phyloP scores from a whole-genome alignment of 1,139 yeast species.

The Yamadazyma friedrichii region DNA sequence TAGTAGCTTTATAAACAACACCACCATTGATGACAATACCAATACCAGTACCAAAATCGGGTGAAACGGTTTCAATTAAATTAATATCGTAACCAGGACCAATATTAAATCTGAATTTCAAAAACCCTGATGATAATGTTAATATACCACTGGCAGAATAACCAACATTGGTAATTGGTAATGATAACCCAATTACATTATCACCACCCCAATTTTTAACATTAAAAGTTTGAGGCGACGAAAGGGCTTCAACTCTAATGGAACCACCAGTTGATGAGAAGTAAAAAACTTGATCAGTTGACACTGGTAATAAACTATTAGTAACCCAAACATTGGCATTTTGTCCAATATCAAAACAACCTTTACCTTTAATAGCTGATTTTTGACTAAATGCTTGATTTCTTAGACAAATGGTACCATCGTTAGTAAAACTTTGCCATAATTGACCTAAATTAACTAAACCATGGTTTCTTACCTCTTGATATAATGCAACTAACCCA shows the following conservation, averaged over 20 bases:
- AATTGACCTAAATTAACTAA: conserved; percentile 16
- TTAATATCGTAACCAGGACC: conserved; percentile 20
- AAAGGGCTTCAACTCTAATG: conserved; percentile 18
- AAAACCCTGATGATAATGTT: conserved; percentile 10
- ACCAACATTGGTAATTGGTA: conserved; percentile 13
- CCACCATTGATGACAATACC: conserved; percentile 18
- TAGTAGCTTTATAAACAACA: conserved; percentile 16
- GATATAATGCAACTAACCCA: conserved; percentile 27
- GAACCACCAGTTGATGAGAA: conserved; percentile 17
- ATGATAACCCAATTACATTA: conserved; percentile 20
- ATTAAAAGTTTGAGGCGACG: conserved; percentile 19
- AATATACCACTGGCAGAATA: conserved; percentile 16
- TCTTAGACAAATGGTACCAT: conserved; percentile 22
- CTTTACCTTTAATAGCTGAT: conserved; percentile 18
- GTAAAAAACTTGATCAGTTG: conserved; percentile 17
- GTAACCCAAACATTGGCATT: conserved; percentile 17
- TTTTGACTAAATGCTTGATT: conserved; percentile 20
- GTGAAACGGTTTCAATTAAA: conserved; percentile 15
- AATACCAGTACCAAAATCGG: conserved; percentile 16
- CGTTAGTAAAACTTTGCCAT: conserved; percentile 17
- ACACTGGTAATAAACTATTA: conserved; percentile 13
- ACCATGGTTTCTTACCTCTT: conserved; percentile 25
- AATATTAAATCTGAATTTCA: conserved; percentile 16
- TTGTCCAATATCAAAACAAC: conserved; percentile 21
- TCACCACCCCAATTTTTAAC: conserved; percentile 26